Evolutionary conservation across 768 basidiomycete species (phyloP).

Genomic region (Suillus variegatus): DNA sequence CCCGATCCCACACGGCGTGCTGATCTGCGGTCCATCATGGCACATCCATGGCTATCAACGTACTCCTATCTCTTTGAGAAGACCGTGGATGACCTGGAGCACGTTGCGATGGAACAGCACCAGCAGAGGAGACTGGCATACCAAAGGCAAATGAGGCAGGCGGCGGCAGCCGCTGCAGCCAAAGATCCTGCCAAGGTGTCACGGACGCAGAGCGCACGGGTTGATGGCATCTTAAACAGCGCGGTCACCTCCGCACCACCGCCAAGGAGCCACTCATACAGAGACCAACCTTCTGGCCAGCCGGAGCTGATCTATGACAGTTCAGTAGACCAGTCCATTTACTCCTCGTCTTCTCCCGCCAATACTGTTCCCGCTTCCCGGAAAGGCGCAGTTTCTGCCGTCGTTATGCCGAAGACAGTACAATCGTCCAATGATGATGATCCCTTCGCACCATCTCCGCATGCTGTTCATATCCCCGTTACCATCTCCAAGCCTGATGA

Average conservation of each 20-base stretch:
- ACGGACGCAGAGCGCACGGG: constrained; percentile 57
- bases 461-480: constrained; percentile 29
- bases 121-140: constrained; percentile 80
- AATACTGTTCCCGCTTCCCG: constrained; percentile 40
- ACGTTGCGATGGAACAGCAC: constrained; percentile 80
- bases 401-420: constrained; percentile 46
- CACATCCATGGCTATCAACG: constrained; percentile 80
- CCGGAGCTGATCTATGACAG: constrained; percentile 80
- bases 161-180: constrained; percentile 37
- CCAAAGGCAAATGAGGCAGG: constrained; percentile 74
- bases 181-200: constrained; percentile 34
- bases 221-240: constrained; percentile 42
- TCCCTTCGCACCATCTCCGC: constrained; percentile 59
- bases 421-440: constrained; percentile 56
- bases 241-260: constrained; percentile 34
- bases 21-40: constrained; percentile 77
- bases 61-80: constrained; percentile 54
- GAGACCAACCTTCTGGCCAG: constrained; percentile 50
- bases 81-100: constrained; percentile 78
- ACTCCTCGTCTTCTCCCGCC: constrained; percentile 37
- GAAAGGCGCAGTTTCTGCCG: constrained; percentile 39
- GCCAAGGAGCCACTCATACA: constrained; percentile 45
- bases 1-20: constrained; percentile 85
- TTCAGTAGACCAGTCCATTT: constrained; percentile 56
- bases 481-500: constrained; percentile 32